Percentiles rank a stretch among this genome's conserved stretches.
These are phyloP conservation scores for Hericium coralloides DNA, from an alignment of 768 basidiomycete species.

Conservation along the genomic window DNA sequence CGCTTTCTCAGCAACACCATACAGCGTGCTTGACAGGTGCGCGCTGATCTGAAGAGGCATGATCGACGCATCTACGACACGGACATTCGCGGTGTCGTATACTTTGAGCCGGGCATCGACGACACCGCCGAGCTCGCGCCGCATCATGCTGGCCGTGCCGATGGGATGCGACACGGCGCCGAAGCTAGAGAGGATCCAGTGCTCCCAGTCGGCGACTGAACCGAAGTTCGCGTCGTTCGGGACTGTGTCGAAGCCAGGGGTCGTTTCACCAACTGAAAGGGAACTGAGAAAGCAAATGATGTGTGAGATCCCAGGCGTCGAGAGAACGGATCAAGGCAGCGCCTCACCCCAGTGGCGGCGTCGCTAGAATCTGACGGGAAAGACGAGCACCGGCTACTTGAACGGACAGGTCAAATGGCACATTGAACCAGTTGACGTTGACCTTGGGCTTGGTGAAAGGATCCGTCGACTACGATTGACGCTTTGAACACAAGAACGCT, in stretches of 20 bases:
- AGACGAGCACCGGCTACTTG: conserved; percentile 37
- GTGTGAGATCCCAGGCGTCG: neutral
- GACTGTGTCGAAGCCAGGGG: neutral
- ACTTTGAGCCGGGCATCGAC: conserved; percentile 32
- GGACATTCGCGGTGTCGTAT: conserved; percentile 31
- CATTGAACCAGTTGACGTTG: conserved; percentile 42
- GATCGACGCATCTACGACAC: conserved; percentile 21
- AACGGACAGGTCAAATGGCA: conserved; percentile 39
- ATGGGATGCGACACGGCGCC: neutral
- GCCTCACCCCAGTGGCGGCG: neutral
- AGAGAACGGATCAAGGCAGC: neutral
- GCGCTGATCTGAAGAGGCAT: conserved; percentile 5
- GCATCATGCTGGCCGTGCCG: conserved; percentile 26
- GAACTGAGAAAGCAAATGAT: neutral
- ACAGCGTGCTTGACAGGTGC: conserved; percentile 1
- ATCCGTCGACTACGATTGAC: conserved; percentile 28
- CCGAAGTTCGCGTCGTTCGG: neutral
- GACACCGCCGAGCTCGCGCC: conserved; percentile 22
- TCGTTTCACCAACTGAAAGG: neutral
- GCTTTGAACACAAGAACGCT: neutral
- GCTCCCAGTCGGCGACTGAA: neutral
- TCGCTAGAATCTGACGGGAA: neutral
- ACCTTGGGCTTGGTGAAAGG: conserved; percentile 40
- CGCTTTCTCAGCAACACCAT: conserved; percentile 6
- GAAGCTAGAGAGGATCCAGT: conserved; percentile 29